These are phyloP conservation scores for Yamadazyma takamatsuzukensis DNA, from an alignment of 805 yeast species.

Conservation along the genomic window DNA sequence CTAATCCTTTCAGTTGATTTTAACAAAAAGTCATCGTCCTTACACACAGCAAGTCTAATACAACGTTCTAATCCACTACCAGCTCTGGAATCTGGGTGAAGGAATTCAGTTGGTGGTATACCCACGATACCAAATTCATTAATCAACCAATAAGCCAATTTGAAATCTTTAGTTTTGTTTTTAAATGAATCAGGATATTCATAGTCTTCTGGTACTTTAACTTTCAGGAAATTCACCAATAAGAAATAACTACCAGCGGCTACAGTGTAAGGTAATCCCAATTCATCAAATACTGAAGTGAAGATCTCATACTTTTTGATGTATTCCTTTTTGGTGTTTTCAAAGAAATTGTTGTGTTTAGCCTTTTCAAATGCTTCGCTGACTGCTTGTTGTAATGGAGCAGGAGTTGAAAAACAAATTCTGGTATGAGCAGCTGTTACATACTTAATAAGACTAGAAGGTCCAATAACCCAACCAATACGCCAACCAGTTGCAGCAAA, in stretches of 20 bases:
- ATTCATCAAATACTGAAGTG: constrained; percentile 75
- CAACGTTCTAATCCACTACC: constrained; percentile 78
- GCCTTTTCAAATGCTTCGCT: constrained; percentile 73
- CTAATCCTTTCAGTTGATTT: constrained; percentile 78
- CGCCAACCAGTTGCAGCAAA: constrained; percentile 99
- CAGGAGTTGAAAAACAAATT: constrained; percentile 86
- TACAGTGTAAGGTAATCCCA: constrained; percentile 81
- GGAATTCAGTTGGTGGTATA: constrained; percentile 96
- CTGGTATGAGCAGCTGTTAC: constrained; percentile 90
- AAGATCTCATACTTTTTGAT: constrained; percentile 69
- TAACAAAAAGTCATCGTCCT: constrained; percentile 75
- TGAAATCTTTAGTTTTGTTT: constrained; percentile 78
- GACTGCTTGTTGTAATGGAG: constrained; percentile 90
- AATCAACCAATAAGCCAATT: constrained; percentile 87
- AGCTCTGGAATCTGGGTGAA: constrained; percentile 54
- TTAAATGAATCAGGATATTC: constrained; percentile 65
- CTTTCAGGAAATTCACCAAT: constrained; percentile 80
- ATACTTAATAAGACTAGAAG: constrained; percentile 73
- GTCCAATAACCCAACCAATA: constrained; percentile 93
- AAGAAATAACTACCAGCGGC: constrained; percentile 95
- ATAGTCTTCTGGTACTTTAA: constrained; percentile 73
- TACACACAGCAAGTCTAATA: constrained; percentile 93
- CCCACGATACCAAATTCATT: constrained; percentile 92
- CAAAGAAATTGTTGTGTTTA: constrained; percentile 60
- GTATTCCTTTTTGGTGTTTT: constrained; percentile 64